Percentiles rank a stretch among this genome's conserved stretches.
phyloP scores from a whole-genome alignment of 345 rosid genomes.

The Viola odorata region DNA sequence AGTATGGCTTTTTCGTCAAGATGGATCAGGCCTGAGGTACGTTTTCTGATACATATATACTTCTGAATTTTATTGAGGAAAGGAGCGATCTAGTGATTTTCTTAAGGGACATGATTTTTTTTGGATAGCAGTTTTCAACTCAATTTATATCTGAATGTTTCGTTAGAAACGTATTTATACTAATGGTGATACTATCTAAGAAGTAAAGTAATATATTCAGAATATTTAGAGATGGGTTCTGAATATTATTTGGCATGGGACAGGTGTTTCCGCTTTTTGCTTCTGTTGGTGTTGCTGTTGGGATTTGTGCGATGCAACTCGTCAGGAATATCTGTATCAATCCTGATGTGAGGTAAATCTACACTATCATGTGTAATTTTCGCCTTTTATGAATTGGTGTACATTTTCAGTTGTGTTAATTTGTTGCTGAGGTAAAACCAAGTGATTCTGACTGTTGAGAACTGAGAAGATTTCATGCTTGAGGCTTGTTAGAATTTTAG shows the following conservation, averaged over 20 bases:
- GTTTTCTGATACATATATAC: background rate
- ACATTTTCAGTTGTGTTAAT: too few species aligned
- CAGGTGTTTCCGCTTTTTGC: conserved; percentile 62
- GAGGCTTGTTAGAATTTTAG: too few species aligned
- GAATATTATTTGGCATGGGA: background rate
- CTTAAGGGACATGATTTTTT: background rate
- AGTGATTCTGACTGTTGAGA: too few species aligned
- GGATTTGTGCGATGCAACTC: conserved; percentile 53
- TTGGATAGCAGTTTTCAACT: background rate
- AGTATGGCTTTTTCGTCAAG: conserved; percentile 14
- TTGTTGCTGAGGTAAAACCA: too few species aligned
- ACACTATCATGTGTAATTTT: background rate
- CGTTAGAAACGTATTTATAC: too few species aligned
- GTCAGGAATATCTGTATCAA: conserved; percentile 45
- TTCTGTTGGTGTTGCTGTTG: conserved; percentile 47
- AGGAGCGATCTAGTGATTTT: background rate
- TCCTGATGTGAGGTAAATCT: conserved; percentile 52
- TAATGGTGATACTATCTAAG: background rate
- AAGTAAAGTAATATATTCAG: background rate
- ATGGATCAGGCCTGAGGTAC: conserved; percentile 34
- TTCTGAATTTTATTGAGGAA: background rate
- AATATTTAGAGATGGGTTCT: background rate
- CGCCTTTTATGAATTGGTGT: too few species aligned
- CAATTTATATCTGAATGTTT: too few species aligned
- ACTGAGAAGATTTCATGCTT: too few species aligned